These are phyloP conservation scores for Scedosporium boydii DNA, from an alignment of 2,329 filamentous ascomycete genomes.

Conservation along the genomic window DNA sequence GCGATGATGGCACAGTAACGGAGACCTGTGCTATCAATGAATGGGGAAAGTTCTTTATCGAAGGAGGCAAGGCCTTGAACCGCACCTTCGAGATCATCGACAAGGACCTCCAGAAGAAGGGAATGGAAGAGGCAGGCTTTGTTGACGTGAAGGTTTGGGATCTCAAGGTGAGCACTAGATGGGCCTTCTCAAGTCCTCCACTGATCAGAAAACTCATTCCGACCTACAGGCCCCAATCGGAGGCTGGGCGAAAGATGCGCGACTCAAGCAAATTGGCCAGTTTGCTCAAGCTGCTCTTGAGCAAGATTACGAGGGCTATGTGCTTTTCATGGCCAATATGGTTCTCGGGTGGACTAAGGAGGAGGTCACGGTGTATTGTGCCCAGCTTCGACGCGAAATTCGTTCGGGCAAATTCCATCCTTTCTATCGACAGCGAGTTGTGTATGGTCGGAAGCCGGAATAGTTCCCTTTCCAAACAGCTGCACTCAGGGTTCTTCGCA, in stretches of 20 bases:
- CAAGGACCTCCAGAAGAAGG: conserved; percentile 11
- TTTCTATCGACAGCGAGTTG: conserved; percentile 28
- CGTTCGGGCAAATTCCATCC: conserved; percentile 23
- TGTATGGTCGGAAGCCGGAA: not conserved
- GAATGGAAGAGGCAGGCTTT: conserved; percentile 16
- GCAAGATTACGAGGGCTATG: conserved; percentile 23
- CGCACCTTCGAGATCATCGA: conserved; percentile 18
- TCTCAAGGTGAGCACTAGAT: conserved; percentile 12
- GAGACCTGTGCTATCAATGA: conserved; percentile 15
- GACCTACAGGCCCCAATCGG: conserved; percentile 25
- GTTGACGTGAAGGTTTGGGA: conserved; percentile 14
- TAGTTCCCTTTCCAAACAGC: no score
- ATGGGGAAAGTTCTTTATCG: conserved; percentile 19
- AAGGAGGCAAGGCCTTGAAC: conserved; percentile 18
- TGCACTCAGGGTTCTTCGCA: no score
- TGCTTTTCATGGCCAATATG: conserved; percentile 24
- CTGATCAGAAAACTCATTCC: not conserved
- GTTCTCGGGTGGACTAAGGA: conserved; percentile 22
- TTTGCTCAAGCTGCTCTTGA: conserved; percentile 24
- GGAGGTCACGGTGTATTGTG: conserved; percentile 22
- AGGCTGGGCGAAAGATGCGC: conserved; percentile 31
- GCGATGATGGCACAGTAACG: conserved; percentile 20
- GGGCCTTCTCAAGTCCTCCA: not conserved
- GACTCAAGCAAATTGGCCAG: conserved; percentile 33
- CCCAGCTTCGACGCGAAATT: conserved; percentile 24